phyloP scores from a whole-genome alignment of 345 rosid species.

The Salix brachista region DNA sequence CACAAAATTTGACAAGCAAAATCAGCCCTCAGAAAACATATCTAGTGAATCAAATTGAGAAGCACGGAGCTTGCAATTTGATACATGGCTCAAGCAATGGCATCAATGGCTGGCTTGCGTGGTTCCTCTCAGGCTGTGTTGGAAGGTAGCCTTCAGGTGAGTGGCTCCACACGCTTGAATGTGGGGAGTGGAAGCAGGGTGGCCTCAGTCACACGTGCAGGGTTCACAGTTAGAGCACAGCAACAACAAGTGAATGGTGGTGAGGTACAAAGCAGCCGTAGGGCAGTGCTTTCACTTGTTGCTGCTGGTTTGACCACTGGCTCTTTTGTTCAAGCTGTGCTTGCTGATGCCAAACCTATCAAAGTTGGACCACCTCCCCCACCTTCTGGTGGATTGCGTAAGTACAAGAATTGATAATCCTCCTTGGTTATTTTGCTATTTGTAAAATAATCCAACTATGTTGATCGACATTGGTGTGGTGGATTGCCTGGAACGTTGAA shows the following conservation, averaged over 20 bases:
- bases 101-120: conserved; percentile 69
- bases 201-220: too few relatives aligned
- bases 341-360: too few relatives aligned
- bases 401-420: conserved; percentile 21
- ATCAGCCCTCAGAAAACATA: not conserved
- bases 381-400: conserved; percentile 91
- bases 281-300: conserved; percentile 64
- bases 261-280: conserved; percentile 63
- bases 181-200: too few relatives aligned
- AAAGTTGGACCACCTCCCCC: conserved; percentile 86
- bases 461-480: conserved; percentile 4
- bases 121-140: conserved; percentile 66
- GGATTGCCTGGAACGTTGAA: conserved; percentile 83
- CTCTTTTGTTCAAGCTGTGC: conserved; percentile 66
- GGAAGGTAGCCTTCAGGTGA: conserved; percentile 61
- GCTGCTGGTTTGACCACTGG: conserved; percentile 66
- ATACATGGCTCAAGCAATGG: conserved; percentile 63
- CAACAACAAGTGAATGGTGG: too few relatives aligned
- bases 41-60: not conserved
- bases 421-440: not conserved
- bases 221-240: conserved; percentile 52
- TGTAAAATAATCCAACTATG: not conserved
- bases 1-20: conserved; percentile 3
- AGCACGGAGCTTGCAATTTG: not conserved
- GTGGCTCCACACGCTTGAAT: conserved; percentile 51